A percentile compares a stretch with the other conserved stretches of the same genome.
These are phyloP conservation scores for Hura crepitans DNA, from an alignment of 441 rosid species.

Conservation along the genomic window DNA sequence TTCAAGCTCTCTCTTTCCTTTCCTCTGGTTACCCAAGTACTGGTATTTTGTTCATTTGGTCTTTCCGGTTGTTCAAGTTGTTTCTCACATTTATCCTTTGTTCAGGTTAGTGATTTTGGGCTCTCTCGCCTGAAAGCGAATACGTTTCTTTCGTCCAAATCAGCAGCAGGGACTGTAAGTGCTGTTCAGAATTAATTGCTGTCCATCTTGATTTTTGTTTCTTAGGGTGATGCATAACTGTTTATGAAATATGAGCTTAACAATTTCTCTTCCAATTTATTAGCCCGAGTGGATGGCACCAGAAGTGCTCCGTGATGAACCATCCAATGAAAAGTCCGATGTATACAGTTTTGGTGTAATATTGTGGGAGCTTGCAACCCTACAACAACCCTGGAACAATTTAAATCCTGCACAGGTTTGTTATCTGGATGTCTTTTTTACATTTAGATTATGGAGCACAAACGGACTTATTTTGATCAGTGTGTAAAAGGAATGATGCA, in stretches of 20 bases:
- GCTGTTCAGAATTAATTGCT: conserved; percentile 22
- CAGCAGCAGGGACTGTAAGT: conserved; percentile 99
- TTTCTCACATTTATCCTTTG: conserved; percentile 20
- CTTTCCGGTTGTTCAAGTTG: conserved; percentile 2
- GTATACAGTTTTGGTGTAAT: conserved; percentile 96
- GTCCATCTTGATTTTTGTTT: conserved; percentile 14
- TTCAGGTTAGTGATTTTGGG: conserved; percentile 98
- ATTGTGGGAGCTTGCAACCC: conserved; percentile 93
- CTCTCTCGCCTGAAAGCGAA: conserved; percentile 92
- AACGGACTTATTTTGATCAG: background rate
- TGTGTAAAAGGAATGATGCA: background rate
- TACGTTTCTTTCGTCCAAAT: conserved; percentile 92
- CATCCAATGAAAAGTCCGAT: conserved; percentile 94
- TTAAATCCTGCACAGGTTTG: conserved; percentile 96
- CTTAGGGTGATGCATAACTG: conserved; percentile 13
- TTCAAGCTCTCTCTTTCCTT: conserved; percentile 11
- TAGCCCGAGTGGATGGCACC: conserved; percentile 99
- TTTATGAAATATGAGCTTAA: conserved; percentile 16
- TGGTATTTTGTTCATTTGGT: background rate
- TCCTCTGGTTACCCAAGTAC: background rate
- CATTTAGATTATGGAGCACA: background rate
- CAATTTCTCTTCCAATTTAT: conserved; percentile 25
- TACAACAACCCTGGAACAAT: conserved; percentile 93
- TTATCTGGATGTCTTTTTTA: conserved; percentile 15
- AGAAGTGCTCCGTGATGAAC: conserved; percentile 94